Percentiles rank a stretch among this genome's conserved stretches.
Evolutionary conservation across 495 filamentous ascomycete species (phyloP).

Genomic region (Neurospora tetrasperma): DNA sequence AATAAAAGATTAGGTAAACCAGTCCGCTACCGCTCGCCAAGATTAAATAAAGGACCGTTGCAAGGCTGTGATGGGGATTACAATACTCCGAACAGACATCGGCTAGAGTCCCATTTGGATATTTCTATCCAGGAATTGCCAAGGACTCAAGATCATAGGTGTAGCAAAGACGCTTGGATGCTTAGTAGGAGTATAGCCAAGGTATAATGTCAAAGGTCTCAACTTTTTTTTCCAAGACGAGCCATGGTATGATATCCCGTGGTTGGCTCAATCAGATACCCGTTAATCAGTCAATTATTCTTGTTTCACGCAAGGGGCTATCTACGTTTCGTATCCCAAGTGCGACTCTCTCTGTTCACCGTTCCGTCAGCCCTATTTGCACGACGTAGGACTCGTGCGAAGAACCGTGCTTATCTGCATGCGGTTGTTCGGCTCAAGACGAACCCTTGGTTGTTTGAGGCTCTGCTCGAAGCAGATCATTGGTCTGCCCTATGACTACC

Average conservation of each 20-base stretch:
- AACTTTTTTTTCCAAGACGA: no score
- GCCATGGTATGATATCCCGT: background rate
- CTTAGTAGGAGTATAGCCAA: no score
- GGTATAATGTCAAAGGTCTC: no score
- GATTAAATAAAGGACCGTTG: no score
- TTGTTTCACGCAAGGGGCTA: background rate
- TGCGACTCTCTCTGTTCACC: background rate
- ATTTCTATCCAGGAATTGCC: no score
- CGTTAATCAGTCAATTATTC: background rate
- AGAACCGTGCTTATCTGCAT: background rate
- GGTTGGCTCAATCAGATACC: background rate
- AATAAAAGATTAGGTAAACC: no score
- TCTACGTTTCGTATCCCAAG: background rate
- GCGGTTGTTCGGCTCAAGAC: background rate
- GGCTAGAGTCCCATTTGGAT: no score
- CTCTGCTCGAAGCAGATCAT: background rate
- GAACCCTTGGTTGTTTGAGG: background rate
- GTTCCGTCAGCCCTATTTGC: background rate
- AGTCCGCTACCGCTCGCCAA: no score
- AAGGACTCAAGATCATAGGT: no score
- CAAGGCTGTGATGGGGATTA: no score
- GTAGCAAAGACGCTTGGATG: no score
- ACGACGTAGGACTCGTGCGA: background rate
- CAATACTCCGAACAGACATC: no score
- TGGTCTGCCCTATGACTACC: background rate